These are phyloP conservation scores for Mycena amicta DNA, from an alignment of 768 basidiomycete species.

Conservation along the genomic window DNA sequence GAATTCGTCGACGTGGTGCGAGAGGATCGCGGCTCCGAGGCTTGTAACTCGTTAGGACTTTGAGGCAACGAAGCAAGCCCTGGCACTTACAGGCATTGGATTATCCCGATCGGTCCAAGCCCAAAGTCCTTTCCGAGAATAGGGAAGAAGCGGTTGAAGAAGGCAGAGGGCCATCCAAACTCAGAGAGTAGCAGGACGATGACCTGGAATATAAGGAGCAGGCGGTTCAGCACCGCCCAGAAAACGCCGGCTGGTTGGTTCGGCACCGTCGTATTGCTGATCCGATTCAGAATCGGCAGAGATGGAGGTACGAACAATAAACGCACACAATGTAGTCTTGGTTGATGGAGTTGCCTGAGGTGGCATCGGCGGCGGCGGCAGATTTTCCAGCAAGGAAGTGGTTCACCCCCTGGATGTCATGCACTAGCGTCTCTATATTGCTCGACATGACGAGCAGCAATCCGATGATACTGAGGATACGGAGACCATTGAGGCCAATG, in stretches of 20 bases:
- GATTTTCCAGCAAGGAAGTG: conserved; percentile 50
- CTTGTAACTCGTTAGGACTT: conserved; percentile 31
- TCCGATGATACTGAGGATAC: conserved; percentile 67
- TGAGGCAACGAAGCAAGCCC: neutral
- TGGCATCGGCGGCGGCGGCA: conserved; percentile 18
- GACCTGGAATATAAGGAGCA: conserved; percentile 86
- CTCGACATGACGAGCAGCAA: conserved; percentile 40
- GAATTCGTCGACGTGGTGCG: conserved; percentile 84
- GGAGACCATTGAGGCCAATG: conserved; percentile 78
- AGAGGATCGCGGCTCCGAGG: conserved; percentile 71
- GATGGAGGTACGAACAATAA: neutral
- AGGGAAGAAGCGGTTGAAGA: conserved; percentile 87
- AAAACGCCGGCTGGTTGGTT: conserved; percentile 80
- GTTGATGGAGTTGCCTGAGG: conserved; percentile 38
- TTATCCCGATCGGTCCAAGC: conserved; percentile 84
- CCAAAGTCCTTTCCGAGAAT: conserved; percentile 85
- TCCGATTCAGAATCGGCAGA: neutral
- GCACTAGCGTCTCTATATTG: conserved; percentile 73
- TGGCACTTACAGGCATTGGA: conserved; percentile 76
- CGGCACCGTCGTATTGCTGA: conserved; percentile 78
- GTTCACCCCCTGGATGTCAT: conserved; percentile 78
- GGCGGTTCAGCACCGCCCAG: conserved; percentile 87
- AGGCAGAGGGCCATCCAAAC: conserved; percentile 73
- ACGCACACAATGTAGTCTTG: conserved; percentile 81
- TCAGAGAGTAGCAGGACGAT: conserved; percentile 83